These are phyloP conservation scores for Inga leiocalycina DNA, from an alignment of 306 rosid genomes.

Conservation along the genomic window DNA sequence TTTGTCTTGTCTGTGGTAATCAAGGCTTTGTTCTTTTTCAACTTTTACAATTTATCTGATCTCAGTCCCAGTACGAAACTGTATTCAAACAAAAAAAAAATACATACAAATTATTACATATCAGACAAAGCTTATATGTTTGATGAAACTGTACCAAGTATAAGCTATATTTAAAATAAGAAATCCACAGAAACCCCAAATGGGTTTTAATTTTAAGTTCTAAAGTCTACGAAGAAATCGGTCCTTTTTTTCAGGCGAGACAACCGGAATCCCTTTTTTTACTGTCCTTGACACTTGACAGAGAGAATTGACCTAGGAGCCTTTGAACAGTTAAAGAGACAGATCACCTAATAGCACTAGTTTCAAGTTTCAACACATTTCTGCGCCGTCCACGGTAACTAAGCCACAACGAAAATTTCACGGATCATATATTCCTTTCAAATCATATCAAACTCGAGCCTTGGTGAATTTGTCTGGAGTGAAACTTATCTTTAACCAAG, in stretches of 20 bases:
- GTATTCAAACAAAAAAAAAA: not conserved
- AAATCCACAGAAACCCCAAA: not conserved
- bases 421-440: not conserved
- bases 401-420: not conserved
- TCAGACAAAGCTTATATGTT: not conserved
- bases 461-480: not conserved
- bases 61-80: not conserved
- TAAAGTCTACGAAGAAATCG: not conserved
- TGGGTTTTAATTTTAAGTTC: not conserved
- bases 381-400: not conserved
- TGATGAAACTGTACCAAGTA: not conserved
- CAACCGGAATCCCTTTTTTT: not conserved
- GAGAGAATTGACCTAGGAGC: not conserved
- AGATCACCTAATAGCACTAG: not conserved
- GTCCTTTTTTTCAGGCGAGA: not conserved
- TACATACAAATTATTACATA: not conserved
- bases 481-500: not conserved
- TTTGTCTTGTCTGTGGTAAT: not conserved
- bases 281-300: not conserved
- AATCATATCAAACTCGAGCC: not conserved
- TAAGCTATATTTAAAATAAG: not conserved
- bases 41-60: not conserved
- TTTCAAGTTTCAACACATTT: not conserved
- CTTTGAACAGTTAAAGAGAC: not conserved
- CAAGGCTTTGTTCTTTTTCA: not conserved